Evolutionary conservation across 768 basidiomycete species (phyloP).

Genomic region (Leccinum boreale): DNA sequence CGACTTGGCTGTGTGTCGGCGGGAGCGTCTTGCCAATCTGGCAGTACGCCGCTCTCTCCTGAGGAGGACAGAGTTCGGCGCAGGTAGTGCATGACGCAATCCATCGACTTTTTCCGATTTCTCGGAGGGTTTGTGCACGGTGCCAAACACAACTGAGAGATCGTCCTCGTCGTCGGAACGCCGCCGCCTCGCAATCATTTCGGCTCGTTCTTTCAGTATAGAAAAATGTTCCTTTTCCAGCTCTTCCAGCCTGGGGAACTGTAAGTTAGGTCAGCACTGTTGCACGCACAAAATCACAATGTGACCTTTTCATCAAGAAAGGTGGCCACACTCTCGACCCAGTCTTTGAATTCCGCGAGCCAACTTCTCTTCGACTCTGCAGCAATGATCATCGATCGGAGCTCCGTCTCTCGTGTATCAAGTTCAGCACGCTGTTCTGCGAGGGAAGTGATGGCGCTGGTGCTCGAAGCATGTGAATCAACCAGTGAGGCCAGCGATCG

Average conservation of each 20-base stretch:
- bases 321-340: conserved; percentile 78
- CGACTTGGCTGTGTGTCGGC: conserved; percentile 36
- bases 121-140: conserved; percentile 34
- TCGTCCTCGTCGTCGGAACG: conserved; percentile 80
- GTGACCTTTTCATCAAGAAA: conserved; percentile 86
- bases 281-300: background rate
- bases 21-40: conserved; percentile 53
- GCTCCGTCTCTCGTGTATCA: conserved; percentile 64
- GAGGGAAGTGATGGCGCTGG: conserved; percentile 52
- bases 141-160: conserved; percentile 64
- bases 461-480: conserved; percentile 64
- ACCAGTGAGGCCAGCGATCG: conserved; percentile 58
- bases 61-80: conserved; percentile 42
- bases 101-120: conserved; percentile 56
- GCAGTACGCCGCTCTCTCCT: conserved; percentile 57
- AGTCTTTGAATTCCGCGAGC: conserved; percentile 75
- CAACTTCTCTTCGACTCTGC: conserved; percentile 80
- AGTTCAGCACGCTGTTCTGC: conserved; percentile 62
- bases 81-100: conserved; percentile 49
- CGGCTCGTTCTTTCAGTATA: conserved; percentile 68
- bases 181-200: conserved; percentile 68
- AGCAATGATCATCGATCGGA: conserved; percentile 68
- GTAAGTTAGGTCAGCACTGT: background rate
- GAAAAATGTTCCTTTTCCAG: conserved; percentile 74
- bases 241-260: conserved; percentile 79